Base-by-base conservation (phyloP, 1,284 basidiomycete genomes). In the Cutaneotrichosporon cyanovorans region DNA sequence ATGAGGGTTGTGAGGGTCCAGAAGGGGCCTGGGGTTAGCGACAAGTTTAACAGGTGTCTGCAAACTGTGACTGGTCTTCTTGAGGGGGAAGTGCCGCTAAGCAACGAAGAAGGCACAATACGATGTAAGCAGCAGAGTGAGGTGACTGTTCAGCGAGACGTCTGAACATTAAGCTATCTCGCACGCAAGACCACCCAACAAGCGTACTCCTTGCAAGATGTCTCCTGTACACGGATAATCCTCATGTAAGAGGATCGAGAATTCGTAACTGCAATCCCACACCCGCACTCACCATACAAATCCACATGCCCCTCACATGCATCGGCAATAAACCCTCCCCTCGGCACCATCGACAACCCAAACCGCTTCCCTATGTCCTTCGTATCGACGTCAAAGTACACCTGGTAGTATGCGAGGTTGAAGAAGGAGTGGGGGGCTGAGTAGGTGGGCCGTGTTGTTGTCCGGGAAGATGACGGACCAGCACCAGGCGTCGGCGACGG, bases 1-100 rank as follows among this genome's bases (percentile, higher is more conserved):
- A 93, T 85, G 55, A 95, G 80, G 1, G 90, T 93, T 0, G 89
- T 91, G 40, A 92, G 78, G 0, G 89, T 87, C 91, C 91, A 96
- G 74, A 96, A 95, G 1, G 91, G 89, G 2, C 91, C 90, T 74
- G 53, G 15, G 22, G 45, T 47, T 16, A 53, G 39, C 28, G 19
- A 18, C 9, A 14, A 7, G 6, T n/a, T 6, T 14, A 34, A n/a
- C 8, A 8, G 15, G 25, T 28, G 12, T 7, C 25, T 7, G 20
- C 25, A 25, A 20, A 18, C 12, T 19, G 31, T 15, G 25, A 28
- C 8, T 28, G 25, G 7, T 7, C 12, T 7, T 28, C 8, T 7
- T 7, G 25, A 28, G 25, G n/a, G n/a, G n/a, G n/a, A n/a, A n/a
- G n/a, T n/a, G n/a, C n/a, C n/a, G n/a, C n/a, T n/a, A n/a, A n/a